Percentiles rank a stretch among this genome's conserved stretches.
Conservation (phyloP, 2,329 filamentous ascomycete genomes). For the Apiospora saccharicola region DNA sequence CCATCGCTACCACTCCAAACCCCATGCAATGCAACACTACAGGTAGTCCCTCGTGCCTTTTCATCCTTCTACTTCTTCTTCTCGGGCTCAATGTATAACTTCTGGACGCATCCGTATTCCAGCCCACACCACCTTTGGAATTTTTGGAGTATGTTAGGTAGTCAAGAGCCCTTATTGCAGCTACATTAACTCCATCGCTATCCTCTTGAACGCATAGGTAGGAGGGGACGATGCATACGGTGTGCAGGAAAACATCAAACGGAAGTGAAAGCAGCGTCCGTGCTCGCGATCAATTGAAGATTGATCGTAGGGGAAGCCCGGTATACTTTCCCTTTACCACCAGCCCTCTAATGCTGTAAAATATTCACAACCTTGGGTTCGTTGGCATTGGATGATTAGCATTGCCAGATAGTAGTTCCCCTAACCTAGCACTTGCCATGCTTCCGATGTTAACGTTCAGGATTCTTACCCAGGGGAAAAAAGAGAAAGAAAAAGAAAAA, state of each 20-base stretch:
- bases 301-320: slow-evolving; percentile 11
- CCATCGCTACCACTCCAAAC: not conserved
- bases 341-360: not conserved
- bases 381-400: slow-evolving; percentile 4
- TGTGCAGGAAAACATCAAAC: not conserved
- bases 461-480: not conserved
- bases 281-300: not conserved
- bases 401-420: not conserved
- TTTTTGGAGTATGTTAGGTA: not conserved
- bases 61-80: not conserved
- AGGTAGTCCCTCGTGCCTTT: not conserved
- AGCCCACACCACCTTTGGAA: not conserved
- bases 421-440: not conserved
- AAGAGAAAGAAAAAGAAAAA: not conserved
- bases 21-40: slow-evolving; percentile 5
- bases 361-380: not conserved
- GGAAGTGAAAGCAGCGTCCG: slow-evolving; percentile 9
- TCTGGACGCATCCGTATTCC: slow-evolving; percentile 11
- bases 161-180: not conserved
- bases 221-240: not conserved
- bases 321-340: slow-evolving; percentile 3
- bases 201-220: not conserved
- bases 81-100: not conserved
- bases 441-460: not conserved
- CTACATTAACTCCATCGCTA: not conserved